These are phyloP conservation scores for Mycena sp. DNA, from an alignment of 1,284 basidiomycete species.

Conservation along the genomic window DNA sequence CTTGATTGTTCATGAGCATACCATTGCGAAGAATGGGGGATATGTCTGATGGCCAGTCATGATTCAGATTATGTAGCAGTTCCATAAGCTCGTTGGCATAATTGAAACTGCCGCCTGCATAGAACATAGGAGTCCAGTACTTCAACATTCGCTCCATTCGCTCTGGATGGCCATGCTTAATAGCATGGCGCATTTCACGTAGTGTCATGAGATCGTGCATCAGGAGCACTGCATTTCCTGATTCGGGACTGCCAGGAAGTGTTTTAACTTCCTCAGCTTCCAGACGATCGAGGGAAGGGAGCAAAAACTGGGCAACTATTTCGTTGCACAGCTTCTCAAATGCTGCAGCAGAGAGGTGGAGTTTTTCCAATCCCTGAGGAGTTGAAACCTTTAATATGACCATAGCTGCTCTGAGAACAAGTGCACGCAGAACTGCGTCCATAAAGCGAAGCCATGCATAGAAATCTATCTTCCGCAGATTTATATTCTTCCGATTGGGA, in stretches of 20 bases:
- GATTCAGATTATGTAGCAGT: slow-evolving; percentile 33
- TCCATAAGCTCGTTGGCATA: slow-evolving; percentile 39
- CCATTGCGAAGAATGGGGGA: slow-evolving; percentile 17
- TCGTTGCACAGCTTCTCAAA: background rate
- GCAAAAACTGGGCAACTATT: background rate
- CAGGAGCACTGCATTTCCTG: slow-evolving; percentile 28
- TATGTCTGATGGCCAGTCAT: slow-evolving; percentile 31
- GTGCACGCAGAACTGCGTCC: no score
- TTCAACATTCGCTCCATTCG: slow-evolving; percentile 26
- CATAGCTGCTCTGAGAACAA: no score
- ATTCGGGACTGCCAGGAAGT: slow-evolving; percentile 23
- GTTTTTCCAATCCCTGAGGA: no score
- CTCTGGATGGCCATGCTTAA: slow-evolving; percentile 31
- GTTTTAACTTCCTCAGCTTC: slow-evolving; percentile 10
- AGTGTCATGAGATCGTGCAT: slow-evolving; percentile 33
- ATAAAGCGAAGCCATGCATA: no score
- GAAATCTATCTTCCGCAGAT: no score
- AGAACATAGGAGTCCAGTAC: slow-evolving; percentile 37
- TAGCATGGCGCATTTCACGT: slow-evolving; percentile 32
- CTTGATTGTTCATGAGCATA: slow-evolving; percentile 33
- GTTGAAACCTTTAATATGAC: background rate
- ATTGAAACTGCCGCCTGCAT: slow-evolving; percentile 36
- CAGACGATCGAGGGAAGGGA: slow-evolving; percentile 10
- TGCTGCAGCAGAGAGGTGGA: no score
- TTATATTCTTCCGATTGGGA: no score